Base-by-base conservation (phyloP, 768 basidiomycete species). In the Lentinula boryana region DNA sequence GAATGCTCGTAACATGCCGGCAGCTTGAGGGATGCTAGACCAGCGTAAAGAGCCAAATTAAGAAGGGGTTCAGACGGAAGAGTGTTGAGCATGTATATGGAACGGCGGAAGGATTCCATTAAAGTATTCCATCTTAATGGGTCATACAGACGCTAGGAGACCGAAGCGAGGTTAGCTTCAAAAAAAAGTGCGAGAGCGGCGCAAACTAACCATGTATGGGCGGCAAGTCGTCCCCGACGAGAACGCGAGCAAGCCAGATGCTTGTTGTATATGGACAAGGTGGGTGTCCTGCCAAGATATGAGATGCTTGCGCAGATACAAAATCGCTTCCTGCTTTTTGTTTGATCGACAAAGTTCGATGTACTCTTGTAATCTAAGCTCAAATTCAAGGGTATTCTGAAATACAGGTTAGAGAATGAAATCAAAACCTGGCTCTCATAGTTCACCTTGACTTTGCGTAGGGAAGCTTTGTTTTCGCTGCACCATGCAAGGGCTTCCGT, bases 301-400 rank as follows among this genome's bases (percentile, higher is more conserved):
- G 4, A 99, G 80, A 69, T 97, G 79, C 71, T 91, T 96, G 71
- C 83, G 82, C 16, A 83, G 80, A 74, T 98, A 97, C 1, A 83
- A 78, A 63, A 98, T 93, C 8, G 97, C 97, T 58, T 91, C 89
- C 49, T 77, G 68, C 9, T 75, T 78, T 70, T 87, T 85, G 38
- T 84, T 71, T 3, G 78, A 74, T 38, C 97, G 80, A 36, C 87
- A 84, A 5, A 99, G 81, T 73, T 99, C 97, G 68, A 98, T 95
- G 71, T 89, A 98, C 73, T 98, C 94, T 74, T 99, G 97, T 44
- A 97, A 80, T 49, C 97, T 86, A 51, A 99, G 84, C 65, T 95
- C 91, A 72, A 98, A 98, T 76, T 99, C 97, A 48, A 99, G 85
- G 8, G 93, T 89, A 75, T 89, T 94, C 95, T 98, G 72, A 50